A percentile compares a stretch with the other conserved stretches of the same genome.
phyloP scores from a whole-genome alignment of 306 rosid genomes.

The Fragaria nilgerrensis region DNA sequence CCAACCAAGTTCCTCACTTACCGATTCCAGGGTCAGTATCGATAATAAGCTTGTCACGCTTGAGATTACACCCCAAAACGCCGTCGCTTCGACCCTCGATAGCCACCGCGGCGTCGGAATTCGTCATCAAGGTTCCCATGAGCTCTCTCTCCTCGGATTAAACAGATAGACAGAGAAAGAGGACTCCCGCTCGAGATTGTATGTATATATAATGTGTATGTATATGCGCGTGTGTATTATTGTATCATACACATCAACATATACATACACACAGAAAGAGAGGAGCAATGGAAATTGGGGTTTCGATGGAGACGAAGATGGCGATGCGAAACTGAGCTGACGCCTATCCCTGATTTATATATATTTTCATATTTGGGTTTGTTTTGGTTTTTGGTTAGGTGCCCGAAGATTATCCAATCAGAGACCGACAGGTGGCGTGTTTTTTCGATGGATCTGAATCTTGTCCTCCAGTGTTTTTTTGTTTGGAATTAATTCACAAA shows the following conservation, averaged over 20 bases:
- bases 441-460: not conserved
- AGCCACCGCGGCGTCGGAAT: conserved; percentile 26
- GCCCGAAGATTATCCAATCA: conserved; percentile 12
- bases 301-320: conserved; percentile 11
- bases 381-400: not conserved
- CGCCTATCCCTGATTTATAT: not conserved
- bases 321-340: conserved; percentile 20
- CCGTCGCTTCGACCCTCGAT: conserved; percentile 19
- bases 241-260: not conserved
- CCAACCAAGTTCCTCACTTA: conserved; percentile 19
- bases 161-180: not conserved
- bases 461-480: no score
- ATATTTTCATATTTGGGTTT: no score
- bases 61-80: conserved; percentile 4
- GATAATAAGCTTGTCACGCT: conserved; percentile 68
- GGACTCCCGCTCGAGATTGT: not conserved
- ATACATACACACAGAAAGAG: not conserved
- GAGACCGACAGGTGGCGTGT: not conserved
- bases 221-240: conserved; percentile 14
- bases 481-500: not conserved
- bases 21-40: conserved; percentile 99
- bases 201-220: conserved; percentile 5
- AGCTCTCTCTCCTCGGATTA: not conserved
- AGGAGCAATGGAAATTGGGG: conserved; percentile 6
- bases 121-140: conserved; percentile 19